Conservation (phyloP, 257 asterid species). For the Capsicum chinense region DNA sequence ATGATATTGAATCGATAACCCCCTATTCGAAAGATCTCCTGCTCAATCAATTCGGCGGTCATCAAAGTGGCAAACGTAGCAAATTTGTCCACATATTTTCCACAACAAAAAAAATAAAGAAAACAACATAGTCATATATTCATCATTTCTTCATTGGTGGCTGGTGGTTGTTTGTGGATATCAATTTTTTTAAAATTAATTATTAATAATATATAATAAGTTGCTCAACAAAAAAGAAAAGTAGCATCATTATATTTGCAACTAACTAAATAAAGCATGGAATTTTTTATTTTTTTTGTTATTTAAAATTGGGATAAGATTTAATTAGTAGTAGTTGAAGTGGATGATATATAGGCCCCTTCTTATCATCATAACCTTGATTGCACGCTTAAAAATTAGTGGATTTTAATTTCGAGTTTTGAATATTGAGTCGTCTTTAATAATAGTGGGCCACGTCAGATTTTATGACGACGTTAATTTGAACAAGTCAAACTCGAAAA, state of each 20-base stretch:
- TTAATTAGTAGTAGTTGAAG: slow-evolving; percentile 28
- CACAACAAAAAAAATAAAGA: background rate
- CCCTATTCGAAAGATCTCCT: no score
- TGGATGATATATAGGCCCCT: slow-evolving; percentile 40
- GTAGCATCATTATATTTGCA: slow-evolving; percentile 19
- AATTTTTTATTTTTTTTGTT: background rate
- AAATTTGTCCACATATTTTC: background rate
- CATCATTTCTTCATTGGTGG: slow-evolving; percentile 27
- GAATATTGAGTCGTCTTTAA: background rate
- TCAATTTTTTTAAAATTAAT: background rate
- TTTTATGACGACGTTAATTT: background rate
- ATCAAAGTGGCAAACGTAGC: no score
- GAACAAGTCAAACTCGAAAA: background rate
- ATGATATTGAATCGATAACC: no score
- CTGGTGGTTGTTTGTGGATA: slow-evolving; percentile 22
- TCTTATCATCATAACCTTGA: slow-evolving; percentile 43
- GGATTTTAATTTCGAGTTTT: background rate
- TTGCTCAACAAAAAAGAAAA: slow-evolving; percentile 1
- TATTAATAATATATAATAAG: background rate
- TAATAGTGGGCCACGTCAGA: background rate
- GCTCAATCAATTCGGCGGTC: no score
- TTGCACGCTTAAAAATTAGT: slow-evolving; percentile 53
- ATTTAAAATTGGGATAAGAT: background rate
- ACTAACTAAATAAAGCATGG: slow-evolving; percentile 19
- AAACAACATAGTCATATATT: background rate